These are phyloP conservation scores for Combretum micranthum DNA, from an alignment of 345 rosid species.

Conservation along the genomic window DNA sequence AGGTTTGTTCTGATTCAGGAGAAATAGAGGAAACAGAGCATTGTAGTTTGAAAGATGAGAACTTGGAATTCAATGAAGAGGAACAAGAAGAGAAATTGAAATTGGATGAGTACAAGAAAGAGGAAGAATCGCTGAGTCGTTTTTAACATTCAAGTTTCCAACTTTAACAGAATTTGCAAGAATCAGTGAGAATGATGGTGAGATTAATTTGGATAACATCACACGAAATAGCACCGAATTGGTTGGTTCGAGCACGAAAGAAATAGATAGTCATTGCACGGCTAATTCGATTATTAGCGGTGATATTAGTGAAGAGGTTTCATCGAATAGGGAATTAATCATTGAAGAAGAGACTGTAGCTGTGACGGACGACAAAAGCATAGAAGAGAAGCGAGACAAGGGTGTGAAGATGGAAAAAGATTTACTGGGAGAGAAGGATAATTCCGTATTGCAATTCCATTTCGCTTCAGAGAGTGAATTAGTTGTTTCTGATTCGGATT, in stretches of 20 bases:
- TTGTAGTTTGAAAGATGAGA: not conserved
- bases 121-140: conserved; percentile 29
- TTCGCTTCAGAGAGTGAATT: conserved; percentile 42
- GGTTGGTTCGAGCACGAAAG: conserved; percentile 33
- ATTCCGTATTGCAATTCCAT: conserved; percentile 15
- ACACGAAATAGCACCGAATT: conserved; percentile 30
- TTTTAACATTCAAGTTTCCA: conserved; percentile 70
- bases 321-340: too few relatives aligned
- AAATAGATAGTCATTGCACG: conserved; percentile 1
- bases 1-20: conserved; percentile 3
- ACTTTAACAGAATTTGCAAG: conserved; percentile 32
- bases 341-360: too few relatives aligned
- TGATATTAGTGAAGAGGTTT: too few relatives aligned
- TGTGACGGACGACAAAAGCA: too few relatives aligned
- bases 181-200: conserved; percentile 15
- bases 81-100: conserved; percentile 5
- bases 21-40: conserved; percentile 10
- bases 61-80: conserved; percentile 1
- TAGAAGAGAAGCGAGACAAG: conserved; percentile 5
- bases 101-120: conserved; percentile 14
- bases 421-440: conserved; percentile 2
- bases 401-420: conserved; percentile 10
- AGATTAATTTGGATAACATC: conserved; percentile 13
- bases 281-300: too few relatives aligned
- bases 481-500: conserved; percentile 31